Percentiles rank a stretch among this genome's conserved stretches.
phyloP scores from a whole-genome alignment of 2,329 filamentous ascomycete genomes.

The Corynespora cassiicola region DNA sequence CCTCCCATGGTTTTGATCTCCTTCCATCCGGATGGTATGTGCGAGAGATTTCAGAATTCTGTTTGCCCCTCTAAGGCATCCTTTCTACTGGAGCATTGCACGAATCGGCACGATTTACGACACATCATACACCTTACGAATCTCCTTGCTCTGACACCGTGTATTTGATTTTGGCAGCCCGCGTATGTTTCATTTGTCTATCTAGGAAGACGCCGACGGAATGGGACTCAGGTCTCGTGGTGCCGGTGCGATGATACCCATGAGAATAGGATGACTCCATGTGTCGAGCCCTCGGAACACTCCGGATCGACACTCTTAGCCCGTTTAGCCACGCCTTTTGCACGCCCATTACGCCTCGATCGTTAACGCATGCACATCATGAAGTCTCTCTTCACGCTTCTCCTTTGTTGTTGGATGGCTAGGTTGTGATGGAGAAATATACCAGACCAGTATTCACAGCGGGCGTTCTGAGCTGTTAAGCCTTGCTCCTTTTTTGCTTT shows the following conservation, averaged over 20 bases:
- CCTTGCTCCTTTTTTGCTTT: too few species aligned
- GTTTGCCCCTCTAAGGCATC: neutral
- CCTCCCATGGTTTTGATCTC: neutral
- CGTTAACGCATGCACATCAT: slow-evolving; percentile 22
- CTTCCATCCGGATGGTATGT: neutral
- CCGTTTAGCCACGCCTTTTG: slow-evolving; percentile 4
- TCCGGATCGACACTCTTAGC: slow-evolving; percentile 10
- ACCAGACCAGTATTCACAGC: too few species aligned
- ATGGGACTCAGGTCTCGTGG: slow-evolving; percentile 18
- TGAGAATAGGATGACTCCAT: slow-evolving; percentile 26
- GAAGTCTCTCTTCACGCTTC: slow-evolving; percentile 5
- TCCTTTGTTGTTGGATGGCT: slow-evolving; percentile 7
- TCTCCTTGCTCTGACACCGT: slow-evolving; percentile 21
- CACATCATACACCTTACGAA: slow-evolving; percentile 24
- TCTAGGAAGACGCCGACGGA: slow-evolving; percentile 24
- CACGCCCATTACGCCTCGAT: slow-evolving; percentile 10
- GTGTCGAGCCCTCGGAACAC: slow-evolving; percentile 23
- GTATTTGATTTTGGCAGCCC: slow-evolving; percentile 19
- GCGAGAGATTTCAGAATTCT: neutral
- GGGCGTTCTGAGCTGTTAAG: too few species aligned
- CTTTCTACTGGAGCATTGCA: slow-evolving; percentile 9
- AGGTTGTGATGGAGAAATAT: too few species aligned
- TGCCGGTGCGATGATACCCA: slow-evolving; percentile 40
- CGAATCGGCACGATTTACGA: slow-evolving; percentile 27
- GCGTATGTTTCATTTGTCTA: slow-evolving; percentile 16